Conservation (phyloP, 257 asterid species). For the Paulownia fortunei region DNA sequence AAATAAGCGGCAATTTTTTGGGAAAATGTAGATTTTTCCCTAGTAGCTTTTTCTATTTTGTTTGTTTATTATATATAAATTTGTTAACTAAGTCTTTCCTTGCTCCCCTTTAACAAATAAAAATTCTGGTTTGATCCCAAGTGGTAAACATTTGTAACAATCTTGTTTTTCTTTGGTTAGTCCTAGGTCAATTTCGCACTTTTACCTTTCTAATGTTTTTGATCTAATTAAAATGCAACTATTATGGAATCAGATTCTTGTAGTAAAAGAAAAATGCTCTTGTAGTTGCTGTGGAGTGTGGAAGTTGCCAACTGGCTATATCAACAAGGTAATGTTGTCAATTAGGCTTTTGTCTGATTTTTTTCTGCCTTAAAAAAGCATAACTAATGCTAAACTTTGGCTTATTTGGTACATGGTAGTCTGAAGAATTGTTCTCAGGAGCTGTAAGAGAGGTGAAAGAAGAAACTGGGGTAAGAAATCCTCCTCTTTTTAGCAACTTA, state of each 20-base stretch:
- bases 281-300: slow-evolving; percentile 44
- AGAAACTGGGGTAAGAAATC: slow-evolving; percentile 47
- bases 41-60: too few relatives aligned
- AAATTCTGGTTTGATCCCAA: too few relatives aligned
- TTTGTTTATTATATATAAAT: too few relatives aligned
- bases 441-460: slow-evolving; percentile 55
- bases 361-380: neutral
- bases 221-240: neutral
- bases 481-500: neutral
- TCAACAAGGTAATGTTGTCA: slow-evolving; percentile 49
- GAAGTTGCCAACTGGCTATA: slow-evolving; percentile 55
- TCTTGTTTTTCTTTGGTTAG: neutral
- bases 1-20: too few relatives aligned
- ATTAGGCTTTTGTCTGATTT: too few relatives aligned
- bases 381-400: neutral
- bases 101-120: too few relatives aligned
- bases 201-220: neutral
- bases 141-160: too few relatives aligned
- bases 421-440: slow-evolving; percentile 48
- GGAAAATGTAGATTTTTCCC: too few relatives aligned
- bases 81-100: too few relatives aligned
- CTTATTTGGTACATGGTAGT: slow-evolving; percentile 17
- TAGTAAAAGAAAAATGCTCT: slow-evolving; percentile 50
- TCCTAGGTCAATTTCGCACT: neutral
- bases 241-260: slow-evolving; percentile 41